Percentiles rank a stretch among this genome's conserved stretches.
phyloP scores from a whole-genome alignment of 2,329 filamentous ascomycete species.

The Alternaria sp. region DNA sequence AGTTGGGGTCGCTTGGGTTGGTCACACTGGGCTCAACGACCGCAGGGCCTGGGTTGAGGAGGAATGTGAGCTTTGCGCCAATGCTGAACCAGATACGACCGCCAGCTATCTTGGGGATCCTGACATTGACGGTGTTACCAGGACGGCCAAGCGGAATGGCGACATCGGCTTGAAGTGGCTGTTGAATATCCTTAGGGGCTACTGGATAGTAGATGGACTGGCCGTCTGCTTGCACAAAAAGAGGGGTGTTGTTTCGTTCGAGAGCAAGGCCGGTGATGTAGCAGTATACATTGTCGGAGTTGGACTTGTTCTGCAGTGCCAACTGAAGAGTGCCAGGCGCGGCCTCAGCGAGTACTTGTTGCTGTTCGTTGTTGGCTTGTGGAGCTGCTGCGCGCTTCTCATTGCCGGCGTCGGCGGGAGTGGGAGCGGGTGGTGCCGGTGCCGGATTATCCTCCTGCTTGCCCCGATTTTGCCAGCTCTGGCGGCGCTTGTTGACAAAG shows the following conservation, averaged over 20 bases:
- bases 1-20: constrained; percentile 62
- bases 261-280: constrained; percentile 73
- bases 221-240: constrained; percentile 71
- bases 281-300: constrained; percentile 66
- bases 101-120: constrained; percentile 72
- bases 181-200: constrained; percentile 60
- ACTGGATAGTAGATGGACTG: constrained; percentile 68
- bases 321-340: constrained; percentile 60
- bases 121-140: constrained; percentile 65
- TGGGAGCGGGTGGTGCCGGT: background rate
- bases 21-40: constrained; percentile 77
- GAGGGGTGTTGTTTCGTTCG: constrained; percentile 64
- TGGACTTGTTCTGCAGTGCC: constrained; percentile 69
- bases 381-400: constrained; percentile 17
- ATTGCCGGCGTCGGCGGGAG: constrained; percentile 5
- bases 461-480: constrained; percentile 20
- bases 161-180: constrained; percentile 63
- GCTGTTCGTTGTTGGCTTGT: constrained; percentile 20
- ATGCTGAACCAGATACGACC: constrained; percentile 75
- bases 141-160: constrained; percentile 68
- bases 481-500: constrained; percentile 32
- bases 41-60: constrained; percentile 73
- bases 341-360: constrained; percentile 33
- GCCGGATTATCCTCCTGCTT: constrained; percentile 1
- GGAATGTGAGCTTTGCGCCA: constrained; percentile 67